phyloP scores from a whole-genome alignment of 2,329 filamentous ascomycete species.

The Colletotrichum lini region DNA sequence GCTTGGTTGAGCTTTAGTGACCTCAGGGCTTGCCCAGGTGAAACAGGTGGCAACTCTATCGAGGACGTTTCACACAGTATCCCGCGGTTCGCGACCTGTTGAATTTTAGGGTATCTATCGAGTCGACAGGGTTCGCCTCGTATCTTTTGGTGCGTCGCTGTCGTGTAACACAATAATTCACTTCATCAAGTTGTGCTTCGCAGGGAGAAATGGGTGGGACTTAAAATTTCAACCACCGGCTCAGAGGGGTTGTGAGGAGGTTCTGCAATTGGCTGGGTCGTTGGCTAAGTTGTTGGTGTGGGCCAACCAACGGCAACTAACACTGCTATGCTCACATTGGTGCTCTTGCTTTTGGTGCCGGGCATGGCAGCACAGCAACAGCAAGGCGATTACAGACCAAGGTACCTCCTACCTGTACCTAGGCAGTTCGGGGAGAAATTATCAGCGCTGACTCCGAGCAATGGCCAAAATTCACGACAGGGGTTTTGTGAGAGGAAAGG shows the following conservation, averaged over 20 bases:
- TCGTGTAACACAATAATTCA: not conserved
- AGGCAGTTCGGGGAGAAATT: not conserved
- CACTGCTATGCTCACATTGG: too few relatives aligned
- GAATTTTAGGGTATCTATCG: not conserved
- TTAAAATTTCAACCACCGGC: not conserved
- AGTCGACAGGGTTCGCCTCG: not conserved
- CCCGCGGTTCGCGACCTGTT: not conserved
- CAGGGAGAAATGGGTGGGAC: not conserved
- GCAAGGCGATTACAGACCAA: too few relatives aligned
- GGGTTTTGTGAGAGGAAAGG: too few relatives aligned
- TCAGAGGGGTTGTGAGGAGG: conserved; percentile 4
- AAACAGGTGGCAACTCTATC: not conserved
- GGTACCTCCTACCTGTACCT: too few relatives aligned
- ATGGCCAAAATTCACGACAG: not conserved
- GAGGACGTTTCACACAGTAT: conserved; percentile 1
- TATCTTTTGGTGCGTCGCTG: not conserved
- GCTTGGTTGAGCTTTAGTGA: not conserved
- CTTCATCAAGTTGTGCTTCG: conserved; percentile 4
- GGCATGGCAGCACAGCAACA: not conserved
- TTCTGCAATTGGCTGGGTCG: conserved; percentile 9
- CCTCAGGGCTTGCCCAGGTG: not conserved
- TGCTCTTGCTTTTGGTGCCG: not conserved
- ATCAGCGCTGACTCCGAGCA: not conserved
- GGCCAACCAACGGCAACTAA: conserved; percentile 4
- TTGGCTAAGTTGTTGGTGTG: not conserved